Percentiles rank a stretch among this genome's conserved stretches.
These are phyloP conservation scores for Cetradonia linearis DNA, from an alignment of 495 filamentous ascomycete genomes.

Conservation along the genomic window DNA sequence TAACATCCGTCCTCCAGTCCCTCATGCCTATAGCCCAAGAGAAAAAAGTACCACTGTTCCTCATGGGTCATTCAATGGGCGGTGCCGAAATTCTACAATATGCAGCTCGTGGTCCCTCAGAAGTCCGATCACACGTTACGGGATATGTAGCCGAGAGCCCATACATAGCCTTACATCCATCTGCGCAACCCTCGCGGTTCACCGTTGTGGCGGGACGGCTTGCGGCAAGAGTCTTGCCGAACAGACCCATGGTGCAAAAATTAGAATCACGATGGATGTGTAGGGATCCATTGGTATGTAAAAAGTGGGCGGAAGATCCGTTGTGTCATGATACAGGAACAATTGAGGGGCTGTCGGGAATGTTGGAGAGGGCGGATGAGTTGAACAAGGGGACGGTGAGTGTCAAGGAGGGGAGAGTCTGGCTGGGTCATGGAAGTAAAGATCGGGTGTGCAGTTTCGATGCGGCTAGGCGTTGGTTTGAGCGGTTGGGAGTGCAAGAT, in stretches of 20 bases:
- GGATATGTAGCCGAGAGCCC: slow-evolving; percentile 62
- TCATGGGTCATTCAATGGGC: slow-evolving; percentile 84
- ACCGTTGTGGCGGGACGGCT: slow-evolving; percentile 51
- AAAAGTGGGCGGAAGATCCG: slow-evolving; percentile 47
- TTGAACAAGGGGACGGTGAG: slow-evolving; percentile 33
- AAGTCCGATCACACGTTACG: slow-evolving; percentile 35
- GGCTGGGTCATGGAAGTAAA: slow-evolving; percentile 31
- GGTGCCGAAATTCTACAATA: slow-evolving; percentile 59
- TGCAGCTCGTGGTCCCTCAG: slow-evolving; percentile 31
- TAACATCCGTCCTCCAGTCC: slow-evolving; percentile 54
- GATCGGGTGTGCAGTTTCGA: slow-evolving; percentile 57
- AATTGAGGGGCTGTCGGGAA: slow-evolving; percentile 57
- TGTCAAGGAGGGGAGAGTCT: slow-evolving; percentile 26
- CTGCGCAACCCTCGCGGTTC: slow-evolving; percentile 46
- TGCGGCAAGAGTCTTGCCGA: slow-evolving; percentile 54
- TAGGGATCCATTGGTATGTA: slow-evolving; percentile 50
- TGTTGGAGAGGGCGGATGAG: slow-evolving; percentile 57
- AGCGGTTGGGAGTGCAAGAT: slow-evolving; percentile 43
- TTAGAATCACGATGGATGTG: slow-evolving; percentile 49
- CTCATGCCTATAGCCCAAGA: slow-evolving; percentile 29
- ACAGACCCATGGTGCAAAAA: slow-evolving; percentile 44
- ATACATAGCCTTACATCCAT: slow-evolving; percentile 56
- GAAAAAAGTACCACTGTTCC: slow-evolving; percentile 53
- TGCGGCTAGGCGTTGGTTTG: slow-evolving; percentile 50
- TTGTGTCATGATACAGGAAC: slow-evolving; percentile 73